Base-by-base conservation (phyloP, 371 early-diverging fungal species). In the Mucor sp. region DNA sequence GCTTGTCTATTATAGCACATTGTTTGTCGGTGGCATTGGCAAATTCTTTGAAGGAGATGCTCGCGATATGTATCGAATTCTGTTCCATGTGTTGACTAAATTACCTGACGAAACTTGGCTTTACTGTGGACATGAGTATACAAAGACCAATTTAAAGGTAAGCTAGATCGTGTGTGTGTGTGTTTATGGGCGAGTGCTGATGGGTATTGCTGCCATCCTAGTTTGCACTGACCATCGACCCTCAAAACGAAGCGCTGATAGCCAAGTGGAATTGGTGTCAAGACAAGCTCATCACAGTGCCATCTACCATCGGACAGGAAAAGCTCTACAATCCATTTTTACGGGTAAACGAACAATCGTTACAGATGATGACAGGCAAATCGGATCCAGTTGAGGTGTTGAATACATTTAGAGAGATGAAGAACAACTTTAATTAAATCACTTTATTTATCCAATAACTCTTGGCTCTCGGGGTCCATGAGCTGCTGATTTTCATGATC, bases 11-110 rank as follows among this genome's bases (percentile, higher is more conserved):
- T n/a, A 6, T 30, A 66, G 66, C 48, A 84, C 84, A 12, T 58
- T 80, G 7, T 81, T 83, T 74, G 59, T 78, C n/a, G 87, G 74
- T 32, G 94, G 95, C 14, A 94, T 97, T 64, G 98, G 98, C 2
- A 87, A 93, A 32, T 95, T 98, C 76, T 96, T 98, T 76, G 98
- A 98, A 72, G 98, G 97, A 21, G 92, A 91, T 28, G 89, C 95
- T 2, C 83, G 88, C 23, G 91, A 95, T 60, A 95, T 96, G 95
- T 82, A 93, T 76, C 74, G 84, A 43, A 90, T 91, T 6, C 23
- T 97, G 62, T 86, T 90, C 62, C 85, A 87, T 37, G 85, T 87
- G 35, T 79, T 98, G 27, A 92, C 86, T 0, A 79, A 79, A 33
- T 77, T 98, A 59, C 97, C 97, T 0, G 83, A 84, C 37, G 94